Evolutionary conservation across 192 early-diverging fungal species (phyloP).

Genomic region (Allomyces macrogynus): DNA sequence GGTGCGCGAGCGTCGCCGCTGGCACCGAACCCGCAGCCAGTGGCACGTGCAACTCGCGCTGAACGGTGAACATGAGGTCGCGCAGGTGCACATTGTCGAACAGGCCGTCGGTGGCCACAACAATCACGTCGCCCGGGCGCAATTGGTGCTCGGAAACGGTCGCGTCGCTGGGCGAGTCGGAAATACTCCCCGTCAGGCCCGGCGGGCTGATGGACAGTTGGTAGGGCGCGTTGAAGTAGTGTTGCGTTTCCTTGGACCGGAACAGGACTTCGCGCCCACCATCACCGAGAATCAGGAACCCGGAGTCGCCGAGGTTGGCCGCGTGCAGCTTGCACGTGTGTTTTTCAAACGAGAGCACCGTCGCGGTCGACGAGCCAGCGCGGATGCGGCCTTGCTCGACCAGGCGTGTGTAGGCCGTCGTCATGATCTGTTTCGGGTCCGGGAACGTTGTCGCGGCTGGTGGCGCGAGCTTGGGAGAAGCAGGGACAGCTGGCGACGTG

Average conservation of each 20-base stretch:
- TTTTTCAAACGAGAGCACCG: constrained; percentile 6
- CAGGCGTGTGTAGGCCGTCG: constrained; percentile 2
- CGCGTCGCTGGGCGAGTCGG: constrained; percentile 5
- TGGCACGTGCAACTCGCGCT: background rate
- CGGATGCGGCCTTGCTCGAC: constrained; percentile 3
- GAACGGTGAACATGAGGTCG: background rate
- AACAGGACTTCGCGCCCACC: background rate
- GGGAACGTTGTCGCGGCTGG: no score
- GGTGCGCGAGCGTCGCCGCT: background rate
- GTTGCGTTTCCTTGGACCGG: constrained; percentile 6
- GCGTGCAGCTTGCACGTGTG: constrained; percentile 3
- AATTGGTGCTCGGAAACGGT: background rate
- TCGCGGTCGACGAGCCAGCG: constrained; percentile 7
- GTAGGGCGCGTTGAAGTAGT: constrained; percentile 9
- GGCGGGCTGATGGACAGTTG: constrained; percentile 6
- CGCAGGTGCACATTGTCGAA: constrained; percentile 5
- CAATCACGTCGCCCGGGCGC: constrained; percentile 8
- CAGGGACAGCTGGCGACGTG: no score
- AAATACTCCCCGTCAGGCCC: constrained; percentile 2
- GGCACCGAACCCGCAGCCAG: background rate
- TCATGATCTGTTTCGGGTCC: constrained; percentile 1
- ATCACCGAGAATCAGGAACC: constrained; percentile 4
- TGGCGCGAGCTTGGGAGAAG: no score
- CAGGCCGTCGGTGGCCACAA: constrained; percentile 7
- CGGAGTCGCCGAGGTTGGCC: constrained; percentile 7